A percentile compares a stretch with the other conserved stretches of the same genome.
Evolutionary conservation across 225 moss, liverwort and hornwort species (phyloP).

Genomic region (Pseudisothecium myosuroides): DNA sequence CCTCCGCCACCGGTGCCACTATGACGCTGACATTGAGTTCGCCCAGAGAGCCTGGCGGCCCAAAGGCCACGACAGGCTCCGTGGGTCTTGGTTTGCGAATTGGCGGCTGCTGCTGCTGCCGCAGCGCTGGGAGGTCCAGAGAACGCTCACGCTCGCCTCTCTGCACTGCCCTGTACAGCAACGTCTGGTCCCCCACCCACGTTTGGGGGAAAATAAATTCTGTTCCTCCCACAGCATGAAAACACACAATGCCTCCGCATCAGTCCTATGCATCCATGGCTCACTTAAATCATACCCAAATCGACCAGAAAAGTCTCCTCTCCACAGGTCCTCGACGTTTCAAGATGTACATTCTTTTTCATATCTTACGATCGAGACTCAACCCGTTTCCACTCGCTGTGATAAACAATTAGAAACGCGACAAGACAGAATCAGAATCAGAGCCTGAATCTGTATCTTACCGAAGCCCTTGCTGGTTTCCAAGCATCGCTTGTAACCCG

Average conservation of each 20-base stretch:
- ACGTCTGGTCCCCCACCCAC: conserved; percentile 93
- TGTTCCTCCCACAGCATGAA: conserved; percentile 6
- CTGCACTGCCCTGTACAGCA: conserved; percentile 73
- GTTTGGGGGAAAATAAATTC: conserved; percentile 66
- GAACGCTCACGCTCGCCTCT: conserved; percentile 67
- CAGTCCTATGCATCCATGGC: neutral
- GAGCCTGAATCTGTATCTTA: conserved; percentile 1
- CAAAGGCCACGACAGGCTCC: conserved; percentile 83
- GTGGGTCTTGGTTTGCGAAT: conserved; percentile 6
- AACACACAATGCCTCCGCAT: neutral
- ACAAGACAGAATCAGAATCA: neutral
- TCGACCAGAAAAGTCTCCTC: neutral
- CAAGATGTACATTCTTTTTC: neutral
- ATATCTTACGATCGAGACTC: neutral
- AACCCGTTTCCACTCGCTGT: neutral
- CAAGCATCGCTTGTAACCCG: conserved; percentile 75
- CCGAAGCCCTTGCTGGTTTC: conserved; percentile 77
- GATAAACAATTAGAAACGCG: neutral
- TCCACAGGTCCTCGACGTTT: neutral
- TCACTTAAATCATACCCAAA: neutral
- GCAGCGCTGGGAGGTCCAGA: conserved; percentile 56
- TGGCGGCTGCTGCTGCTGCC: neutral
- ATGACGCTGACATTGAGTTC: conserved; percentile 85
- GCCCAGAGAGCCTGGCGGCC: conserved; percentile 73
- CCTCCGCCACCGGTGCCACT: conserved; percentile 59